Base-by-base conservation (phyloP, 176 grass and related monocot genomes). In the Luzula sylvatica region DNA sequence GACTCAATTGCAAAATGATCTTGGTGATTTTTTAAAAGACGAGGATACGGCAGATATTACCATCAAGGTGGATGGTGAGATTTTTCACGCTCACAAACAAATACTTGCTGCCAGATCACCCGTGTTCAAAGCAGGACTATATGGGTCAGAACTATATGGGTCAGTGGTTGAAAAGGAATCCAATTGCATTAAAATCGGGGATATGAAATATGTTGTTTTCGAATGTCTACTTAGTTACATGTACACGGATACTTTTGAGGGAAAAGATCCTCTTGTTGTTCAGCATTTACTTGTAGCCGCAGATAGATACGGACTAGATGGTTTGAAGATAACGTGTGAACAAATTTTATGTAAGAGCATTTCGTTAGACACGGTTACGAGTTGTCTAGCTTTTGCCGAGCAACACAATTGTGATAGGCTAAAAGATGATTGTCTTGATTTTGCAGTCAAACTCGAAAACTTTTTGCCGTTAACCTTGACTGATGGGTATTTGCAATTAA, bases 391-490 rank as follows among this genome's bases (percentile, higher is more conserved):
- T 11, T 67, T 50, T 8, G 83, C 83, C 2, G 83, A 88, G 11
- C 67, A 15, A 7, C 23, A 82, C 19, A 66, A 11, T 38, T 78
- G 70, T 41, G 11, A 2, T 3, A 58, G 65, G 55, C 45, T 87
- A 22, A 87, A 87, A 35, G 51, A 24, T 1, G 72, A 30, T 11
- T 87, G 83, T 64, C 24, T 87, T 14, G 42, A 54, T 0, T 82
- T 87, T 58, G 53, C 74, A 18, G 24, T 16, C 0, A 16, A 9
- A 3, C 65, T 40, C 1, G 7, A 52, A 8, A 77, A 81, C 21
- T 76, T 81, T 30, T 68, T 23, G 52, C 19, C 64, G 0, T 58
- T 55, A 0, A 26, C 45, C 1, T 45, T 82, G 0, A 71, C 58
- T 0, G 19, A 72, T 0, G 67, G 47, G 20, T 78, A 38, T 14